A percentile compares a stretch with the other conserved stretches of the same genome.
These are phyloP conservation scores for Vitis hybrid DNA, from an alignment of 177 flowering plant species.

Conservation along the genomic window DNA sequence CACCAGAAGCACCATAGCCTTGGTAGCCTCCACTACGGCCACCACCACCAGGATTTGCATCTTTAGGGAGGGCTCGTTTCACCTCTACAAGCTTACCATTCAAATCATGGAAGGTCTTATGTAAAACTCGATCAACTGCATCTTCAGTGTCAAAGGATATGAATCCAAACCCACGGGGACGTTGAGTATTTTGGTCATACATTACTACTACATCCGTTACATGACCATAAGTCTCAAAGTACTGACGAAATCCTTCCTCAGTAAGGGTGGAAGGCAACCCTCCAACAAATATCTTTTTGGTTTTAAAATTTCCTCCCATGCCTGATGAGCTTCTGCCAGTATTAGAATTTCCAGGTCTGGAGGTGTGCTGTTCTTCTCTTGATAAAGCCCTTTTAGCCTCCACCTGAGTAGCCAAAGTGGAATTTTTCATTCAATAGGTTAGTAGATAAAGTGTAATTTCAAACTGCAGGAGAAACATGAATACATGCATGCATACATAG, in stretches of 20 bases:
- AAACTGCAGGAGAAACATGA: no score
- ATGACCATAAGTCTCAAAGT: conserved; percentile 79
- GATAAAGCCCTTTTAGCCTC: conserved; percentile 96
- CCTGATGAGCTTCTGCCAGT: conserved; percentile 42
- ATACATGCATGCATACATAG: no score
- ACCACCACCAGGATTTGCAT: conserved; percentile 82
- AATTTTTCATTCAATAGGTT: no score
- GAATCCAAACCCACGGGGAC: conserved; percentile 98
- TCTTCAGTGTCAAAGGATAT: conserved; percentile 93
- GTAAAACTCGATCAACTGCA: conserved; percentile 89
- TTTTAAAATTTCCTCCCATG: conserved; percentile 59
- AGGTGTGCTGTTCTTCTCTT: conserved; percentile 87
- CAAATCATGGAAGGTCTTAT: conserved; percentile 88
- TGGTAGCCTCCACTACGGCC: conserved; percentile 67
- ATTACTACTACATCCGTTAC: conserved; percentile 96
- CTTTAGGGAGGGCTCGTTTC: conserved; percentile 96
- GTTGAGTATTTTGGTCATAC: conserved; percentile 93
- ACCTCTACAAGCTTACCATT: conserved; percentile 96
- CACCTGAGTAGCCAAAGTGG: conserved; percentile 48
- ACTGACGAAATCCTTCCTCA: conserved; percentile 82
- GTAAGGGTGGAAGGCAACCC: conserved; percentile 83
- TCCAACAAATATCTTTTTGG: conserved; percentile 97
- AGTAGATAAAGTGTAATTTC: no score
- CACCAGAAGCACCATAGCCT: conserved; percentile 71
- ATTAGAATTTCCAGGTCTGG: conserved; percentile 54